Conservation (phyloP, 129 eudicot genomes). For the Escallonia rubra region DNA sequence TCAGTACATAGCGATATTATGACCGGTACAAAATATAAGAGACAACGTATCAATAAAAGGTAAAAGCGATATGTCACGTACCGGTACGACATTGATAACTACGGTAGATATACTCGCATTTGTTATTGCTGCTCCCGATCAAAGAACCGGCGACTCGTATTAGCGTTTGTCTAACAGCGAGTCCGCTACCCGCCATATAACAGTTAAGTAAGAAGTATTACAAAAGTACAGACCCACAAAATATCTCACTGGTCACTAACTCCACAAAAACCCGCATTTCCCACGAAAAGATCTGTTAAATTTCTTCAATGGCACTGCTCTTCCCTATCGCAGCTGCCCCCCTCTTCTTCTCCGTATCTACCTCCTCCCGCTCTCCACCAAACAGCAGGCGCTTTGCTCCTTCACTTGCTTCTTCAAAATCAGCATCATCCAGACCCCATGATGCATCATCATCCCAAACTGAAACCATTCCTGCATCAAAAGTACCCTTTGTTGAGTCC, state of each 20-base stretch:
- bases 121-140: too few species aligned
- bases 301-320: slow-evolving; percentile 37
- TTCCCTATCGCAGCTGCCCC: slow-evolving; percentile 32
- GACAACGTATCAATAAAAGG: too few species aligned
- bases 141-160: too few species aligned
- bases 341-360: slow-evolving; percentile 24
- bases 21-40: too few species aligned
- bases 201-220: too few species aligned
- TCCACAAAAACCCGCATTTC: background rate
- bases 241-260: background rate
- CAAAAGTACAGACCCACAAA: too few species aligned
- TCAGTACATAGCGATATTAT: too few species aligned
- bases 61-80: too few species aligned
- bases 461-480: slow-evolving; percentile 20
- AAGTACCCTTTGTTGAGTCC: slow-evolving; percentile 32
- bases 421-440: slow-evolving; percentile 26
- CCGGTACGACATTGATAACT: too few species aligned
- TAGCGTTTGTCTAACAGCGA: too few species aligned
- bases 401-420: slow-evolving; percentile 36
- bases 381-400: slow-evolving; percentile 22
- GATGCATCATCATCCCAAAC: slow-evolving; percentile 31
- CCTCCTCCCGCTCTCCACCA: slow-evolving; percentile 11
- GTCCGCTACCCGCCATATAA: too few species aligned
- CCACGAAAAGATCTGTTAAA: background rate
- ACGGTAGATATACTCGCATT: too few species aligned